These are phyloP conservation scores for Alternaria postmessia DNA, from an alignment of 2,329 filamentous ascomycete genomes.

Conservation along the genomic window DNA sequence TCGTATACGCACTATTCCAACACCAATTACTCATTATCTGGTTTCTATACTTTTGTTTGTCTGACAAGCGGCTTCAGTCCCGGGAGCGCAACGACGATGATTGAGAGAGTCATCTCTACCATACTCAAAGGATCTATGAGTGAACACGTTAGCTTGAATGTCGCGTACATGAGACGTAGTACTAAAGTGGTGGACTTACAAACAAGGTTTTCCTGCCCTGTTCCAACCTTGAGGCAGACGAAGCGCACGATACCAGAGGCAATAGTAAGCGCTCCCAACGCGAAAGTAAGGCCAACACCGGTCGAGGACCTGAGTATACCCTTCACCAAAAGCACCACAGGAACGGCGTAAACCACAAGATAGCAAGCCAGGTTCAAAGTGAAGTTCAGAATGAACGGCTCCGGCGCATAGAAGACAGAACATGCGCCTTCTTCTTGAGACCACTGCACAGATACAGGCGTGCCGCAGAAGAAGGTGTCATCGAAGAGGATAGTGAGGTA, in stretches of 20 bases:
- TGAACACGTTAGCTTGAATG: background rate
- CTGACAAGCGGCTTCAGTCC: conserved; percentile 27
- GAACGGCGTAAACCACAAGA: conserved; percentile 28
- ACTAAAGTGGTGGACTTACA: conserved; percentile 19
- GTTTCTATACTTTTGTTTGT: conserved; percentile 1
- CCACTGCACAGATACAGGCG: conserved; percentile 29
- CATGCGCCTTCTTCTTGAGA: conserved; percentile 33
- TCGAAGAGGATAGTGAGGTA: conserved; percentile 33
- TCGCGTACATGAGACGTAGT: rapidly evolving
- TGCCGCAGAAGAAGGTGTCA: conserved; percentile 33
- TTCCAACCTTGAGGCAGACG: conserved; percentile 28
- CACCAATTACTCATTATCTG: rapidly evolving
- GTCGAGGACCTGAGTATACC: conserved; percentile 19
- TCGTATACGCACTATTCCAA: too few relatives aligned
- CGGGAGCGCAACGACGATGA: conserved; percentile 32
- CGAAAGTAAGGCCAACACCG: conserved; percentile 28
- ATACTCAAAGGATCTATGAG: conserved; percentile 28
- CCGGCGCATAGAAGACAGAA: conserved; percentile 33
- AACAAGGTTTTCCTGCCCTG: conserved; percentile 35
- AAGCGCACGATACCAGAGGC: conserved; percentile 29
- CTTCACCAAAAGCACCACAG: conserved; percentile 17
- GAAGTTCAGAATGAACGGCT: conserved; percentile 38
- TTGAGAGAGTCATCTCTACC: conserved; percentile 34
- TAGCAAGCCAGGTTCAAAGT: conserved; percentile 33
- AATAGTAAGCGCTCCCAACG: conserved; percentile 29